phyloP scores from a whole-genome alignment of 2,329 filamentous ascomycete species.

The Aureobasidium melanogenum region DNA sequence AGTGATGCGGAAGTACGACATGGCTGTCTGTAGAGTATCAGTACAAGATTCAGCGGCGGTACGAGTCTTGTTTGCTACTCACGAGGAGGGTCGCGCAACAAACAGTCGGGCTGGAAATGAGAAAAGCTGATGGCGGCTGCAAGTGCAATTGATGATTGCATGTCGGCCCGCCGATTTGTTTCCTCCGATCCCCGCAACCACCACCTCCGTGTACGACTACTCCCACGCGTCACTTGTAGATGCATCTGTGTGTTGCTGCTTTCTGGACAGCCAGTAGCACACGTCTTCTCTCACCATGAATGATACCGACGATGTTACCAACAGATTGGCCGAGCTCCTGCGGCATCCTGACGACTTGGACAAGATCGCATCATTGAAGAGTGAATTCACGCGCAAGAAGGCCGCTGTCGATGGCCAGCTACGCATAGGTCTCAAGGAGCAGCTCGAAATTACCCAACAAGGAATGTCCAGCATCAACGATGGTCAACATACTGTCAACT shows the following conservation, averaged over 20 bases:
- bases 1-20: slow-evolving; percentile 85
- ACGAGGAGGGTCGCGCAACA: neutral
- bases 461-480: slow-evolving; percentile 85
- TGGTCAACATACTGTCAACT: slow-evolving; percentile 81
- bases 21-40: slow-evolving; percentile 26
- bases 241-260: neutral
- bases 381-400: slow-evolving; percentile 93
- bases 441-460: slow-evolving; percentile 87
- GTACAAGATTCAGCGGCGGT: neutral
- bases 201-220: neutral
- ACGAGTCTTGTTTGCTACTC: neutral
- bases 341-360: slow-evolving; percentile 95
- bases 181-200: neutral
- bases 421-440: slow-evolving; percentile 76
- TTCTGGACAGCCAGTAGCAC: too few relatives aligned
- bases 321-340: slow-evolving; percentile 82
- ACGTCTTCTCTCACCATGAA: slow-evolving; percentile 19
- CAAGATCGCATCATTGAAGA: slow-evolving; percentile 82
- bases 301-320: slow-evolving; percentile 24
- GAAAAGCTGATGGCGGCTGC: neutral
- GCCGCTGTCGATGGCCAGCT: slow-evolving; percentile 82
- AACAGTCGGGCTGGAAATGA: neutral
- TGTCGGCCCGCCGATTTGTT: neutral
- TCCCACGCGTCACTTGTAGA: neutral
- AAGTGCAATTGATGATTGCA: neutral